Base-by-base conservation (phyloP, 805 yeast species). In the Barnettozyma botsteinii region DNA sequence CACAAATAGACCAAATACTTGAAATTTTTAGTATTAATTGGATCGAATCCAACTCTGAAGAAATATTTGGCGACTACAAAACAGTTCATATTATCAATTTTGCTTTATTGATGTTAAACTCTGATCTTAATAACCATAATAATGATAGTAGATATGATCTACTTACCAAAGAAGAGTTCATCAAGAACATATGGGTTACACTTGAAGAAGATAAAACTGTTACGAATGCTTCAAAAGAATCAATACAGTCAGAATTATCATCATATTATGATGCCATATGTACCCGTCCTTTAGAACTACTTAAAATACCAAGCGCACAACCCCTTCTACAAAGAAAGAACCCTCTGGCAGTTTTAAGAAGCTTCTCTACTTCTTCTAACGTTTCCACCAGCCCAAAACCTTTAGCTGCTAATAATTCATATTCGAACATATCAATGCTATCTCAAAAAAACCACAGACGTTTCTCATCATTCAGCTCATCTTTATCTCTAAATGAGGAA, bases 31-130 rank as follows among this genome's bases (percentile, higher is more conserved):
- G 93, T 15, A 66, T 67, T 38, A 72, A 79, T 38, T 86, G 89
- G 80, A 63, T 67, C 18, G 57, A 57, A 22, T 72, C 56, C 59
- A 64, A 76, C 65, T 62, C 73, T 69, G 17, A 62, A 51, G 40
- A 71, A 68, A 56, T 69, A 67, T 31, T 78, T 66, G 55, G 70
- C 66, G 55, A 76, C 72, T 53, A 62, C 60, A 40, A 73, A 67
- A 53, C 84, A 69, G 78, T 83, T 43, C 86, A 85, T 59, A 75
- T 86, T 24, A 70, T 85, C 4, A 69, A 85, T 27, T 86, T 85
- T 60, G 73, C 88, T 3, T 62, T 86, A 49, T 67, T 86, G 37
- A 70, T 86, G 37, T 66, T 85, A 38, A 86, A 86, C 59, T 83
- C 95, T 0, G 88, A 87, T 40, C 62, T 85, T 28, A 87, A 85